These are phyloP conservation scores for Eimeria falciformis DNA, from an alignment of 169 alveolate genomes.

Conservation along the genomic window DNA sequence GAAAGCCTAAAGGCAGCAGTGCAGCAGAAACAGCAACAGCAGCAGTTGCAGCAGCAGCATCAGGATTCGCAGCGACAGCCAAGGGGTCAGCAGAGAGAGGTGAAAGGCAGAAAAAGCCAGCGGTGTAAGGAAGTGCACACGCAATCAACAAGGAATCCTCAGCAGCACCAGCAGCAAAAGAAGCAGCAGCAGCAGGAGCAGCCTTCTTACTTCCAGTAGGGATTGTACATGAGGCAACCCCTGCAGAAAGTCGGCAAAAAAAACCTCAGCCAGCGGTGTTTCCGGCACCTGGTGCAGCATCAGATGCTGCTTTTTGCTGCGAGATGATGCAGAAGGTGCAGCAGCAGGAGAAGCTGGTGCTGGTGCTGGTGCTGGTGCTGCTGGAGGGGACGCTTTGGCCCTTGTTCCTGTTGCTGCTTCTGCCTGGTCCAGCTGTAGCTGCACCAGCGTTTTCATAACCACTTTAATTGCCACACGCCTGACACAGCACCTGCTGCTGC, in stretches of 20 bases:
- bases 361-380: conserved; percentile 43
- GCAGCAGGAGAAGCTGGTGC: too few relatives aligned
- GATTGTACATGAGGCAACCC: conserved; percentile 25
- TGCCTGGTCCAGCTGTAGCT: conserved; percentile 52
- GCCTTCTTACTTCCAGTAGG: conserved; percentile 3
- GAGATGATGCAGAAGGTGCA: background rate
- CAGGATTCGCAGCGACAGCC: background rate
- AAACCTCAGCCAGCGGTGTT: conserved; percentile 82
- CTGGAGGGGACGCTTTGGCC: background rate
- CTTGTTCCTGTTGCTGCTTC: conserved; percentile 44
- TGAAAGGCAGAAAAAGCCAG: background rate
- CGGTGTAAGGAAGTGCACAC: background rate
- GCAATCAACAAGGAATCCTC: background rate
- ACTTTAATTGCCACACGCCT: conserved; percentile 21
- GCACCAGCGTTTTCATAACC: conserved; percentile 26
- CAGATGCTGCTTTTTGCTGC: conserved; percentile 38
- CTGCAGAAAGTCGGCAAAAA: conserved; percentile 69
- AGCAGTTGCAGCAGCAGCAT: conserved; percentile 18
- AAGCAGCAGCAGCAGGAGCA: background rate
- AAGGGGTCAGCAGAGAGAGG: background rate
- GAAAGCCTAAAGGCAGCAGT: conserved; percentile 75
- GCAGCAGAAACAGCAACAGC: conserved; percentile 58
- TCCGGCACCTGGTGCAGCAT: conserved; percentile 76
- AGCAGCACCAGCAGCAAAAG: conserved; percentile 14
- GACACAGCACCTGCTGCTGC: conserved; percentile 20